Evolutionary conservation across 805 yeast species (phyloP).

Genomic region (Kurtzmaniella cleridarum): DNA sequence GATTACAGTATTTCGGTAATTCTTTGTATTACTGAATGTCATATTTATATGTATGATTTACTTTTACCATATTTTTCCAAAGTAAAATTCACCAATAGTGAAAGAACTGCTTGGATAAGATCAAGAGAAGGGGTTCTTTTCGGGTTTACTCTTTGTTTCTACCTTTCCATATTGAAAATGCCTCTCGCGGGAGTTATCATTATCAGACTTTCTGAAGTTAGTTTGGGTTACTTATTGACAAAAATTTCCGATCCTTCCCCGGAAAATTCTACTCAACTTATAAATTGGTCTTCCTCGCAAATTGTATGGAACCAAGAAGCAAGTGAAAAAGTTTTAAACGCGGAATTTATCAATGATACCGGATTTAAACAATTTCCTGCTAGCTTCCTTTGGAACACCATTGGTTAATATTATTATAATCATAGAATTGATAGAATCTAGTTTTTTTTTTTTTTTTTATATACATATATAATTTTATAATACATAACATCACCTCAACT

Average conservation of each 20-base stretch:
- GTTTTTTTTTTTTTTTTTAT: no score
- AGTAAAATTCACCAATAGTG: conserved; percentile 38
- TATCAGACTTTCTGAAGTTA: conserved; percentile 49
- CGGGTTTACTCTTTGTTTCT: conserved; percentile 51
- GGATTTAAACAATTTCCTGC: conserved; percentile 23
- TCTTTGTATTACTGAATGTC: conserved; percentile 42
- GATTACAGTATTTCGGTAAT: conserved; percentile 30
- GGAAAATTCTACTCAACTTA: conserved; percentile 13
- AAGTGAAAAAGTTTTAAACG: conserved; percentile 14
- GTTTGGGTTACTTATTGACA: conserved; percentile 49
- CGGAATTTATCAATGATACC: conserved; percentile 16
- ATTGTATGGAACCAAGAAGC: conserved; percentile 25
- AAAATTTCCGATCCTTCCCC: conserved; percentile 47
- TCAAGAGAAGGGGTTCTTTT: conserved; percentile 51
- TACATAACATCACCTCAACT: no score
- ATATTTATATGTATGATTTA: conserved; percentile 40
- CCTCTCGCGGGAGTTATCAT: conserved; percentile 43
- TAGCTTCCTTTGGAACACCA: conserved; percentile 10
- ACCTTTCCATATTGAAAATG: conserved; percentile 29
- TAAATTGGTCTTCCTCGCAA: conserved; percentile 28
- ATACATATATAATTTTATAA: conserved; percentile 2
- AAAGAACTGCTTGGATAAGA: conserved; percentile 43
- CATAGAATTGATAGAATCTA: conserved; percentile 1
- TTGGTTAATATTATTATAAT: neutral
- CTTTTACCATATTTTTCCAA: conserved; percentile 46